Percentiles rank a stretch among this genome's conserved stretches.
phyloP scores from a whole-genome alignment of 1,284 basidiomycete species.

The Mixia osmundae region DNA sequence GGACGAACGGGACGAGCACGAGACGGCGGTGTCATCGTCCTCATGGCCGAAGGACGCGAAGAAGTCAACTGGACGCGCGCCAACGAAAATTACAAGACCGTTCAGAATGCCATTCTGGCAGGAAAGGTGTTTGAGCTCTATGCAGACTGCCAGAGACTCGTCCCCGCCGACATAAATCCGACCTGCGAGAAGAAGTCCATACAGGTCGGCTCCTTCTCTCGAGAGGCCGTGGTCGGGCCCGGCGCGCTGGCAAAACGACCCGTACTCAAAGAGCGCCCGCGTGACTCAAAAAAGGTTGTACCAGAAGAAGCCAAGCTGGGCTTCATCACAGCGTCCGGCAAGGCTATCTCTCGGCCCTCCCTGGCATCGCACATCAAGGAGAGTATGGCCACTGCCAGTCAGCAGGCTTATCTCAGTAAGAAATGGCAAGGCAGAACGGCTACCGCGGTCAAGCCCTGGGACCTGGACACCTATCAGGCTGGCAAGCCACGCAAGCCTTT shows the following conservation, averaged over 20 bases:
- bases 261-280: constrained; percentile 11
- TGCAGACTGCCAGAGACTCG: constrained; percentile 61
- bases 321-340: constrained; percentile 12
- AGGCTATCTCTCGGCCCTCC: constrained; percentile 3
- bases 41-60: constrained; percentile 79
- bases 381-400: too few relatives aligned
- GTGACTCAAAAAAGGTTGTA: constrained; percentile 18
- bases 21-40: constrained; percentile 66
- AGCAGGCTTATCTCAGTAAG: too few relatives aligned
- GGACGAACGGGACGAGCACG: constrained; percentile 89
- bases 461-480: constrained; percentile 4
- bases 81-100: constrained; percentile 61
- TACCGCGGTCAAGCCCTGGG: constrained; percentile 4
- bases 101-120: constrained; percentile 67
- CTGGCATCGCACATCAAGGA: constrained; percentile 7
- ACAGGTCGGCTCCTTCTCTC: constrained; percentile 22
- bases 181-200: constrained; percentile 55
- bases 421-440: constrained; percentile 5
- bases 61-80: constrained; percentile 79
- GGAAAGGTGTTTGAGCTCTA: constrained; percentile 77
- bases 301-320: constrained; percentile 15
- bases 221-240: constrained; percentile 14
- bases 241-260: constrained; percentile 1
- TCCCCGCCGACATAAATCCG: constrained; percentile 56
- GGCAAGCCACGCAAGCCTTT: background rate